Percentiles rank a stretch among this genome's conserved stretches.
phyloP scores from a whole-genome alignment of 2,329 filamentous ascomycete genomes.

The Tolypocladium endophyticum region DNA sequence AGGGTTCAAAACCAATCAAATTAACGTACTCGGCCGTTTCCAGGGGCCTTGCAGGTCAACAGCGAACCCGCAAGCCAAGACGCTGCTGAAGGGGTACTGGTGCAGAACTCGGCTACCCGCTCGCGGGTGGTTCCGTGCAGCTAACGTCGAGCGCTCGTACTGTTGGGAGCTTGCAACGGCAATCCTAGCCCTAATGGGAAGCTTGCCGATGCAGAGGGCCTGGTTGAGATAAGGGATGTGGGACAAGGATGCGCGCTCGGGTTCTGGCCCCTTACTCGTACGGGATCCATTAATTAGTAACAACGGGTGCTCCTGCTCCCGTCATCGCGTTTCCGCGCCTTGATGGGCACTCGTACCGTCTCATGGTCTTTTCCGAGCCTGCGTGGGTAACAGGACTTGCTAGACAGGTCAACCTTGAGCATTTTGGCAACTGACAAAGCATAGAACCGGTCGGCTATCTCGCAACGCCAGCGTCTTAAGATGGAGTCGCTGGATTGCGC shows the following conservation, averaged over 20 bases:
- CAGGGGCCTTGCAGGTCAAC: no score
- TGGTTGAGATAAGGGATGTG: neutral
- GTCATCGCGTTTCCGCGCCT: neutral
- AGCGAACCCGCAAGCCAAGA: no score
- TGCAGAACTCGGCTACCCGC: neutral
- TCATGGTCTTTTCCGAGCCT: neutral
- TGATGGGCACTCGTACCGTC: neutral
- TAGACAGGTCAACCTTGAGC: no score
- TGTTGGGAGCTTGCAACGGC: neutral
- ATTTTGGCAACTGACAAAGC: neutral
- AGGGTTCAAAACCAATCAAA: no score
- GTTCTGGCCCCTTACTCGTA: neutral
- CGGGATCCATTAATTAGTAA: neutral
- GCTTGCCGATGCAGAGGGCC: neutral
- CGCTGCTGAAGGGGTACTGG: no score
- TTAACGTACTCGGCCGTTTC: no score
- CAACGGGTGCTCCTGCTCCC: neutral
- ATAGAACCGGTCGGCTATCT: neutral
- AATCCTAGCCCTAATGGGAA: neutral
- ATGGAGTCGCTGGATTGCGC: conserved; percentile 37
- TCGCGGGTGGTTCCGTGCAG: neutral
- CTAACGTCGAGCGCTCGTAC: neutral
- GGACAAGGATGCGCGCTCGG: neutral
- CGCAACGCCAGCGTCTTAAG: neutral
- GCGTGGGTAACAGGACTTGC: neutral